Evolutionary conservation across 1,284 basidiomycete genomes (phyloP).

Genomic region (Fomitopsis pinicola): DNA sequence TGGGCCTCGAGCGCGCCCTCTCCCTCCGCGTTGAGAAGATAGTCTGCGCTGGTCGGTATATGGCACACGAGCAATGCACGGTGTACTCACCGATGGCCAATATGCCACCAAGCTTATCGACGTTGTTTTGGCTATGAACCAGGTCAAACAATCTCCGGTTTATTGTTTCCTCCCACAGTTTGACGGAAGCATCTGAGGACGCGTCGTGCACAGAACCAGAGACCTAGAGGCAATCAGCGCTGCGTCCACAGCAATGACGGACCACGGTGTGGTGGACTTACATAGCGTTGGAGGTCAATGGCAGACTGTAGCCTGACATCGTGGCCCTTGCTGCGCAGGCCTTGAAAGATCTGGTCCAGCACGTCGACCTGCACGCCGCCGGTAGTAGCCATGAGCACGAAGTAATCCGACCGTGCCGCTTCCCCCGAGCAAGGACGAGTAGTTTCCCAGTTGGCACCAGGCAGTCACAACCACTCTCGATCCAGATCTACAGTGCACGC

Average conservation of each 20-base stretch:
- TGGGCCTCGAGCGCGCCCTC: slow-evolving; percentile 76
- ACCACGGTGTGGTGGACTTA: slow-evolving; percentile 22
- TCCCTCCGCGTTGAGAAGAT: slow-evolving; percentile 65
- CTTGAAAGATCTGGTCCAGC: slow-evolving; percentile 61
- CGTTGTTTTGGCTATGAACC: slow-evolving; percentile 72
- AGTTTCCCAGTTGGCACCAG: too few species aligned
- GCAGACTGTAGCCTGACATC: slow-evolving; percentile 65
- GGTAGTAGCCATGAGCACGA: slow-evolving; percentile 49
- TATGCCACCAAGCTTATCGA: slow-evolving; percentile 79
- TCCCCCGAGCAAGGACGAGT: too few species aligned
- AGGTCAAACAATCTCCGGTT: slow-evolving; percentile 78
- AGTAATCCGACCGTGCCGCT: too few species aligned
- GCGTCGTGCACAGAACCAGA: slow-evolving; percentile 69
- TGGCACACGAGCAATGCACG: background rate
- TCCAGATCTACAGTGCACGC: too few species aligned
- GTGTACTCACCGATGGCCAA: slow-evolving; percentile 68
- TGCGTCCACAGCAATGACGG: background rate
- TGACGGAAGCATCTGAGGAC: slow-evolving; percentile 70
- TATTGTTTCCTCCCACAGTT: slow-evolving; percentile 81
- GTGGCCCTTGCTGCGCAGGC: slow-evolving; percentile 56
- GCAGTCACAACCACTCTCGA: too few species aligned
- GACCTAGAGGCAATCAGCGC: slow-evolving; percentile 43
- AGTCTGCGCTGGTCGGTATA: slow-evolving; percentile 40
- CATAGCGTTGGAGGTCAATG: slow-evolving; percentile 66
- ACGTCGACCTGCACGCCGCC: slow-evolving; percentile 53